Evolutionary conservation across 2,329 filamentous ascomycete species (phyloP).

Genomic region (Xylaria sp.): DNA sequence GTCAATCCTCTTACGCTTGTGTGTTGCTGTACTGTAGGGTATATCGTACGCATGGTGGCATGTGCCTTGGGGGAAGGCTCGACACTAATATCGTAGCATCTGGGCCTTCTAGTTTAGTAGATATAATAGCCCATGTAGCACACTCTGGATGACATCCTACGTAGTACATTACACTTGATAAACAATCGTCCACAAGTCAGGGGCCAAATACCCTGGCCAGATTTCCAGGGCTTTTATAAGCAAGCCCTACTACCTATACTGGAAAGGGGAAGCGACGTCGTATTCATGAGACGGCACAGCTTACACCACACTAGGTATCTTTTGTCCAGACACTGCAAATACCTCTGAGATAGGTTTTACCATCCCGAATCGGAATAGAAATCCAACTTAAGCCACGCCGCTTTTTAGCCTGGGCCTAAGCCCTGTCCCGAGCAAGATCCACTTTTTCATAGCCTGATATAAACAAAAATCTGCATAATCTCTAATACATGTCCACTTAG

Average conservation of each 20-base stretch:
- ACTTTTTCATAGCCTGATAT: slow-evolving; percentile 4
- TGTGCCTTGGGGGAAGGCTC: background rate
- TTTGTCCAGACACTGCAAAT: background rate
- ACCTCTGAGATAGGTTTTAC: slow-evolving; percentile 11
- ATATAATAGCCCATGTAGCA: background rate
- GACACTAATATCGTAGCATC: slow-evolving; percentile 13
- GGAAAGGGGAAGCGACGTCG: slow-evolving; percentile 4
- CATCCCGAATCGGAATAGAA: slow-evolving; percentile 31
- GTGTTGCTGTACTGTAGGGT: background rate
- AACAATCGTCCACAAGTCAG: background rate
- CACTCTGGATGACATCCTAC: background rate
- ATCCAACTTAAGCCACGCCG: slow-evolving; percentile 25
- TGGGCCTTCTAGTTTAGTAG: slow-evolving; percentile 1
- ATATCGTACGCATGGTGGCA: background rate
- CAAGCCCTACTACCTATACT: slow-evolving; percentile 2
- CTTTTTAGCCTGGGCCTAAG: too few species aligned
- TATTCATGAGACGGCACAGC: background rate
- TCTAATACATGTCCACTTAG: slow-evolving; percentile 3
- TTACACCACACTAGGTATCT: background rate
- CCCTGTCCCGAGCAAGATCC: background rate
- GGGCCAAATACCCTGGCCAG: background rate
- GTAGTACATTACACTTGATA: background rate
- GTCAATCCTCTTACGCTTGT: slow-evolving; percentile 12
- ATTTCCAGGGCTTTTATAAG: slow-evolving; percentile 15
- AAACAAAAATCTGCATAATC: slow-evolving; percentile 15